A percentile compares a stretch with the other conserved stretches of the same genome.
phyloP scores from a whole-genome alignment of 441 rosid genomes.

The Adansonia rubrostipa region DNA sequence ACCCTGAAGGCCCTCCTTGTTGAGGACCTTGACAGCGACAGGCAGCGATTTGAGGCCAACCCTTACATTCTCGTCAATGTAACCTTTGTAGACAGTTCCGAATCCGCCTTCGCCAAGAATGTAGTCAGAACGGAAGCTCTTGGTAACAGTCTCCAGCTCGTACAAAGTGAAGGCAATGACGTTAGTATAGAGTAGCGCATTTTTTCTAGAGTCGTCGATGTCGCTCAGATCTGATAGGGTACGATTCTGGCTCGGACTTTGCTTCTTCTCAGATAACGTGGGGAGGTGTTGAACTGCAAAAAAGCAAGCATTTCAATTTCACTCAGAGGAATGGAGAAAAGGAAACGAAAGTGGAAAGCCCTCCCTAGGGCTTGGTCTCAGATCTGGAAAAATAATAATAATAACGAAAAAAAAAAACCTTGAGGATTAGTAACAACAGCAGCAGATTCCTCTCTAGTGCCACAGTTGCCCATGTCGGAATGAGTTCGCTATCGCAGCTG shows the following conservation, averaged over 20 bases:
- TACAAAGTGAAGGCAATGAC: constrained; percentile 84
- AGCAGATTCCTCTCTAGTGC: constrained; percentile 94
- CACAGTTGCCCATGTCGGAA: constrained; percentile 83
- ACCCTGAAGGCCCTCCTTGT: constrained; percentile 83
- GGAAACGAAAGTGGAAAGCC: not conserved
- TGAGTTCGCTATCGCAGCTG: constrained; percentile 1
- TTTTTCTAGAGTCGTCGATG: constrained; percentile 70
- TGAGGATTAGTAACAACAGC: constrained; percentile 82
- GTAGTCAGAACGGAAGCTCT: constrained; percentile 97
- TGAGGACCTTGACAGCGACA: constrained; percentile 77
- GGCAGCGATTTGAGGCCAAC: constrained; percentile 75
- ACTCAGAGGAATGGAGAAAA: not conserved
- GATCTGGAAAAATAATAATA: not conserved
- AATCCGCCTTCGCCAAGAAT: constrained; percentile 85
- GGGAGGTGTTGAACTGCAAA: constrained; percentile 78
- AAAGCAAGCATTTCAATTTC: not conserved
- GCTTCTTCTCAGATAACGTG: constrained; percentile 61
- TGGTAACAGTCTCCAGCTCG: constrained; percentile 96
- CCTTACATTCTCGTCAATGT: constrained; percentile 80
- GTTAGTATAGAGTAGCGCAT: constrained; percentile 71
- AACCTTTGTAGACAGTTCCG: constrained; percentile 78
- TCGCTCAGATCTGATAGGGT: constrained; percentile 94
- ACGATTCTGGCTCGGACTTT: constrained; percentile 47
- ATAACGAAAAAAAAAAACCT: constrained; percentile 41
- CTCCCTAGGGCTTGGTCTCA: not conserved